Conservation (phyloP, 2,329 filamentous ascomycete species). For the Trichoderma sp. region DNA sequence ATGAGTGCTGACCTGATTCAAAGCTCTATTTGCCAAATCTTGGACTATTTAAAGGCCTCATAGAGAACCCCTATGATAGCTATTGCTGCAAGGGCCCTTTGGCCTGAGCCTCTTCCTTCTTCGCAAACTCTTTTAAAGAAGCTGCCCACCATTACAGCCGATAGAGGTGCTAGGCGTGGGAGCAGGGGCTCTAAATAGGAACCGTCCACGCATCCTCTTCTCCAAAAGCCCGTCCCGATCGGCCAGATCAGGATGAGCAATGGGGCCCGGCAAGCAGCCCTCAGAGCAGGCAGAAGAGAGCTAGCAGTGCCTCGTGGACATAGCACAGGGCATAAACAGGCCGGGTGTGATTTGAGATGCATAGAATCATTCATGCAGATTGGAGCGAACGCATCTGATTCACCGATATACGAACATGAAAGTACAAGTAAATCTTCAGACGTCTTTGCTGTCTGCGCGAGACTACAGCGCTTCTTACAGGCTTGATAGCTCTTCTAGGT, state of each 20-base stretch:
- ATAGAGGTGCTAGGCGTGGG: slow-evolving; percentile 2
- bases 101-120: background rate
- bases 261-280: slow-evolving; percentile 11
- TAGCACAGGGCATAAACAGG: background rate
- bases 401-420: background rate
- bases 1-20: background rate
- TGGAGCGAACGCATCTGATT: background rate
- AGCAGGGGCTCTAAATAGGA: slow-evolving; percentile 12
- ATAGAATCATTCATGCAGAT: background rate
- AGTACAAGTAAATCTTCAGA: background rate
- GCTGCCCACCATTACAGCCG: background rate
- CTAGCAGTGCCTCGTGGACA: slow-evolving; percentile 23
- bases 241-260: slow-evolving; percentile 18
- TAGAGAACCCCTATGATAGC: background rate
- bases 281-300: slow-evolving; percentile 13
- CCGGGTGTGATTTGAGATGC: slow-evolving; percentile 11
- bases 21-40: background rate
- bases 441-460: background rate
- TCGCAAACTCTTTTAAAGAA: background rate
- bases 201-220: slow-evolving; percentile 1
- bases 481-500: background rate
- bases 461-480: background rate
- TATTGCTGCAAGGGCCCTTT: slow-evolving; percentile 16
- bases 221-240: slow-evolving; percentile 6
- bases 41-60: background rate